phyloP scores from a whole-genome alignment of 2,329 filamentous ascomycete species.

The Scedosporium minutisporum region DNA sequence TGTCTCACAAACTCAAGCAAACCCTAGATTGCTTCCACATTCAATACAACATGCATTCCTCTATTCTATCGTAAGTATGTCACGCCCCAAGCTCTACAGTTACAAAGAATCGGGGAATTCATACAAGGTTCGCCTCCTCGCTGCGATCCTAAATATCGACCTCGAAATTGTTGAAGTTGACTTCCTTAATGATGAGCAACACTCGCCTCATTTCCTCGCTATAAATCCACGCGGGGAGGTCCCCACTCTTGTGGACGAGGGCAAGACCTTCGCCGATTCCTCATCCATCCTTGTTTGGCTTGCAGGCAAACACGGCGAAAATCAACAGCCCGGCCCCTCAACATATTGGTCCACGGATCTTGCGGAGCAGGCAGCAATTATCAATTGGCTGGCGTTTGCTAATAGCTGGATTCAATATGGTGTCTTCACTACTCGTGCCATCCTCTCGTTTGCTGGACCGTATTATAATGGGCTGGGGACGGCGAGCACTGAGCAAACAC shows the following conservation, averaged over 20 bases:
- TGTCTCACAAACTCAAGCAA: no score
- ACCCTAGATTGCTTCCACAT: no score
- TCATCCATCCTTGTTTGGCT: conserved; percentile 4
- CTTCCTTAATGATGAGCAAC: not conserved
- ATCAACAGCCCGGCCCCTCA: not conserved
- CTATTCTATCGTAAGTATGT: not conserved
- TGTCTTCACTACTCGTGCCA: conserved; percentile 1
- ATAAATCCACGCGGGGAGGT: conserved; percentile 3
- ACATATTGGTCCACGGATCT: conserved; percentile 1
- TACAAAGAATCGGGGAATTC: not conserved
- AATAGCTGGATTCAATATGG: conserved; percentile 3
- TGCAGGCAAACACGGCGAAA: not conserved
- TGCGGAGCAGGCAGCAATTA: not conserved
- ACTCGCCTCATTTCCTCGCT: not conserved
- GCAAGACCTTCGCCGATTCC: not conserved
- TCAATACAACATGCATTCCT: no score
- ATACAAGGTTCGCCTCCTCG: conserved; percentile 4
- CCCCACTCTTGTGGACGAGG: not conserved
- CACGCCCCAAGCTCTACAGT: not conserved
- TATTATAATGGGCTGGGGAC: not conserved
- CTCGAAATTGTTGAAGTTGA: not conserved
- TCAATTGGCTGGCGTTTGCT: conserved; percentile 3
- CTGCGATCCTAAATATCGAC: not conserved
- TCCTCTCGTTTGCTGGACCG: not conserved
- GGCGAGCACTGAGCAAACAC: not conserved